phyloP scores from a whole-genome alignment of 495 filamentous ascomycete species.

The Tuber melanosporum region DNA sequence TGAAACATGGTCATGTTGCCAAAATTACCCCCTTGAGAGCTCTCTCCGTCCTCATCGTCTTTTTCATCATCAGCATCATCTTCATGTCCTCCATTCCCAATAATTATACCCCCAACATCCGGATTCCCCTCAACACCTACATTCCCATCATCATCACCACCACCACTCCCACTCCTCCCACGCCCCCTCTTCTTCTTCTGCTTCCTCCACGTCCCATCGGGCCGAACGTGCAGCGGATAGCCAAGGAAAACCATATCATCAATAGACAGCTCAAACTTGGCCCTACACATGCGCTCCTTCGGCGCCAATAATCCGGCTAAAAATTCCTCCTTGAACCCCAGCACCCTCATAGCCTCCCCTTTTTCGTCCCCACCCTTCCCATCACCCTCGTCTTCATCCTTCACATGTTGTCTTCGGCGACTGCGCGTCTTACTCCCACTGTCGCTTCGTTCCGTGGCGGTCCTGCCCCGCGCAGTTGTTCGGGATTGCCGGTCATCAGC shows the following conservation, averaged over 20 bases:
- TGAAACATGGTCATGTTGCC: slow-evolving; percentile 87
- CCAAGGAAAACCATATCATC: slow-evolving; percentile 80
- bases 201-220: slow-evolving; percentile 84
- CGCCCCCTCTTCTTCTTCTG: slow-evolving; percentile 56
- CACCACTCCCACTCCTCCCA: slow-evolving; percentile 42
- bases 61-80: slow-evolving; percentile 35
- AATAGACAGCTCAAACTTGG: slow-evolving; percentile 75
- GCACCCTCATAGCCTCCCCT: slow-evolving; percentile 56
- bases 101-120: neutral
- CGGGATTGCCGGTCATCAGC: slow-evolving; percentile 45
- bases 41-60: slow-evolving; percentile 45
- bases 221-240: slow-evolving; percentile 76
- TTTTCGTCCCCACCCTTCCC: slow-evolving; percentile 53
- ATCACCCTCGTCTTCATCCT: slow-evolving; percentile 51
- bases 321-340: slow-evolving; percentile 68
- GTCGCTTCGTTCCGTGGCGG: slow-evolving; percentile 26
- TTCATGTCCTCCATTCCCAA: slow-evolving; percentile 22
- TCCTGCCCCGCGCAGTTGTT: slow-evolving; percentile 18
- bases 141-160: slow-evolving; percentile 18
- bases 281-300: slow-evolving; percentile 71
- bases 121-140: neutral
- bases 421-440: slow-evolving; percentile 22
- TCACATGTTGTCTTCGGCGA: slow-evolving; percentile 29
- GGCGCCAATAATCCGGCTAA: slow-evolving; percentile 82
- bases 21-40: slow-evolving; percentile 41